A percentile compares a stretch with the other conserved stretches of the same genome.
Evolutionary conservation across 352 stramenopile genomes (phyloP).

Genomic region (Aphanomyces euteiches): DNA sequence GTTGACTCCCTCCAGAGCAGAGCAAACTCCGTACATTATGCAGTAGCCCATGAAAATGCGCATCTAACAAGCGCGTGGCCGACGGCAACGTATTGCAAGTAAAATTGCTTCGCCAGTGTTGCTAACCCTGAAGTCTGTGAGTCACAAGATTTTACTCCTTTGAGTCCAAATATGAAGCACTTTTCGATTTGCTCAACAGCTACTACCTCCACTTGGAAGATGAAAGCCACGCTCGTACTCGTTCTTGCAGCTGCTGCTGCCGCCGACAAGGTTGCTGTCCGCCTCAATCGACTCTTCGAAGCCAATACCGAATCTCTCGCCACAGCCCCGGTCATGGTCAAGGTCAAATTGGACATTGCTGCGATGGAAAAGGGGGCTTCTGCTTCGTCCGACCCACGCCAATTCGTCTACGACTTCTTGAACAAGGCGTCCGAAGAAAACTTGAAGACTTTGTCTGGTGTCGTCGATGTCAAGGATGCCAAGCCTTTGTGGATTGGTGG

Average conservation of each 20-base stretch:
- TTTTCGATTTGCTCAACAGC: slow-evolving; percentile 7
- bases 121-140: too few species aligned
- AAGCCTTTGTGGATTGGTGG: neutral
- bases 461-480: neutral
- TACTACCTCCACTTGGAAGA: neutral
- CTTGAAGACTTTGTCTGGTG: neutral
- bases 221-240: neutral
- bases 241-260: neutral
- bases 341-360: too few species aligned
- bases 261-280: too few species aligned
- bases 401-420: slow-evolving; percentile 6
- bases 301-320: neutral
- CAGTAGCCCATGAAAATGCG: too few species aligned
- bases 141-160: too few species aligned
- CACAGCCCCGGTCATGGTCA: neutral
- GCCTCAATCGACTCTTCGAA: neutral
- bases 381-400: neutral
- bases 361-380: neutral
- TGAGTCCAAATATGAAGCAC: too few species aligned
- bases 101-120: too few species aligned
- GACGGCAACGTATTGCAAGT: too few species aligned
- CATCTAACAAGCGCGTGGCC: too few species aligned
- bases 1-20: too few species aligned
- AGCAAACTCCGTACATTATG: too few species aligned
- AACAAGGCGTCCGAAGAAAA: neutral